phyloP scores from a whole-genome alignment of 805 yeast species.

The Zygotorulaspora danielsina region DNA sequence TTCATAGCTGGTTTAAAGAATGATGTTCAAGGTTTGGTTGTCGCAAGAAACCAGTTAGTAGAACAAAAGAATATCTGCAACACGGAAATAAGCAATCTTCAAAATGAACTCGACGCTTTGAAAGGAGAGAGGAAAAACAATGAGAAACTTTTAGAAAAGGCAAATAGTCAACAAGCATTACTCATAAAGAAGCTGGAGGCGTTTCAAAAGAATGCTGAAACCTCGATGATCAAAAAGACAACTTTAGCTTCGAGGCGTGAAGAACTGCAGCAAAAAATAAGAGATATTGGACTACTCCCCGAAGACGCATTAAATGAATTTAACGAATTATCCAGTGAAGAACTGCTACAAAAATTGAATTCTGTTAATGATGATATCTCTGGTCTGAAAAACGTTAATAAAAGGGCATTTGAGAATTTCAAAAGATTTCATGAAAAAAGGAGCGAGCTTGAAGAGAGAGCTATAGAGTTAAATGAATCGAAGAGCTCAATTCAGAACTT shows the following conservation, averaged over 20 bases:
- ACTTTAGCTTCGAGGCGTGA: conserved; percentile 58
- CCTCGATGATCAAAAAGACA: conserved; percentile 56
- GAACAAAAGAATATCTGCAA: conserved; percentile 32
- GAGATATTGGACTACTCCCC: conserved; percentile 84
- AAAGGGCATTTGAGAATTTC: conserved; percentile 84
- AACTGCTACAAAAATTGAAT: conserved; percentile 50
- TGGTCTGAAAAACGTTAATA: conserved; percentile 72
- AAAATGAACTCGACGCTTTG: conserved; percentile 28
- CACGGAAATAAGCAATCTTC: conserved; percentile 29
- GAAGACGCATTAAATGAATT: conserved; percentile 68
- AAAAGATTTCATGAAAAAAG: conserved; percentile 67
- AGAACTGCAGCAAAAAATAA: conserved; percentile 64
- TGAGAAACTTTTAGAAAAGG: conserved; percentile 42
- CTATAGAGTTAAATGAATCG: conserved; percentile 65
- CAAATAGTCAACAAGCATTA: conserved; percentile 54
- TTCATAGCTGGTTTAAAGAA: conserved; percentile 13
- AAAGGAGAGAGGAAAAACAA: conserved; percentile 30
- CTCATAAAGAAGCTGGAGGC: conserved; percentile 54
- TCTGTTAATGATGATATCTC: conserved; percentile 53
- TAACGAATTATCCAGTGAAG: conserved; percentile 45
- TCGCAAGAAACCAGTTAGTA: conserved; percentile 29
- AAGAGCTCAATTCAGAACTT: conserved; percentile 67
- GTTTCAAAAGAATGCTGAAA: conserved; percentile 62
- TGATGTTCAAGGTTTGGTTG: conserved; percentile 28
- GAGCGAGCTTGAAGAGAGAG: conserved; percentile 59